phyloP scores from a whole-genome alignment of 768 basidiomycete species.

The Auriscalpium vulgare region DNA sequence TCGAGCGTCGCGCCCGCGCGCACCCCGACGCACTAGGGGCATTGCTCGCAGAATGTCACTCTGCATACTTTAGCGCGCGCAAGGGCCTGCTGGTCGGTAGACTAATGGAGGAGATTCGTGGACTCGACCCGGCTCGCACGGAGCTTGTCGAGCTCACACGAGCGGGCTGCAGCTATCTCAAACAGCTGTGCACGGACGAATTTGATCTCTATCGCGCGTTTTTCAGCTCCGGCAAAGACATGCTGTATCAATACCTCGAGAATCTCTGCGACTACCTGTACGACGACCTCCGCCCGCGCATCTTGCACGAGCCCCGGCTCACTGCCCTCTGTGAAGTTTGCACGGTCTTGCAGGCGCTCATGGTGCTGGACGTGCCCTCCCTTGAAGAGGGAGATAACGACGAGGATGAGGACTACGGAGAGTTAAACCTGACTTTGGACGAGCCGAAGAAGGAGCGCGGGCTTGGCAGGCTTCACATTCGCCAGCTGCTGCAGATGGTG shows the following conservation, averaged over 20 bases:
- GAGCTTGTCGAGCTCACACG: constrained; percentile 93
- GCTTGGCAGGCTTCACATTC: constrained; percentile 64
- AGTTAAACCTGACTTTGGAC: constrained; percentile 13
- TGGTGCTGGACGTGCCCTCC: constrained; percentile 77
- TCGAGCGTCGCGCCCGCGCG: constrained; percentile 66
- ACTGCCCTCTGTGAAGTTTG: constrained; percentile 90
- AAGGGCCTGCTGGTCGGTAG: constrained; percentile 63
- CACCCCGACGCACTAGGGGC: constrained; percentile 83
- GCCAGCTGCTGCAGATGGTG: constrained; percentile 78
- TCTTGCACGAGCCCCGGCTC: constrained; percentile 86
- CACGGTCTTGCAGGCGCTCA: constrained; percentile 90
- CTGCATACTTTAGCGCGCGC: constrained; percentile 72
- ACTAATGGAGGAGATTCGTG: constrained; percentile 75
- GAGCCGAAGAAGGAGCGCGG: constrained; percentile 26
- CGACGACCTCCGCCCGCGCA: constrained; percentile 91
- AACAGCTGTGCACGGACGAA: constrained; percentile 86
- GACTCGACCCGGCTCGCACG: constrained; percentile 68
- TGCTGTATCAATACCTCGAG: constrained; percentile 67
- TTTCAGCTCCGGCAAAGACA: constrained; percentile 54
- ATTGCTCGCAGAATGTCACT: constrained; percentile 79
- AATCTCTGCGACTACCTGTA: constrained; percentile 89
- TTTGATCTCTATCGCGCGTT: constrained; percentile 80
- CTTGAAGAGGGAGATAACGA: constrained; percentile 26
- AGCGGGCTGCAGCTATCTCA: constrained; percentile 86
- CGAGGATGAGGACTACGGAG: constrained; percentile 25